Conservation (phyloP, 2,329 filamentous ascomycete species). For the Cercospora berteroae region DNA sequence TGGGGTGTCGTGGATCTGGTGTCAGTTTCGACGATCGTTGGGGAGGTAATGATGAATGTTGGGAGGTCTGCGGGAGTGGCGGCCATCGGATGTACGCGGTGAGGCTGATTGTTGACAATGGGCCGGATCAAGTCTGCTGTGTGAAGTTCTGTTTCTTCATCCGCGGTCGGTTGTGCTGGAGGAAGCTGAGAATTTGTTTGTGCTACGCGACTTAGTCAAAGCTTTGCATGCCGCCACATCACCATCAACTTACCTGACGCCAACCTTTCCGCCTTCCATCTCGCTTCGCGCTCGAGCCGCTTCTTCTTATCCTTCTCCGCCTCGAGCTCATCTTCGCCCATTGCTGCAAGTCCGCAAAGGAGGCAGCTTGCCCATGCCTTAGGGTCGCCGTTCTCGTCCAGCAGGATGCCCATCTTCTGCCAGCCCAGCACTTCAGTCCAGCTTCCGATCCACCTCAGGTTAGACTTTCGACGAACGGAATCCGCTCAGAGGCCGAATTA, state of each 20-base stretch:
- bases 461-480: no score
- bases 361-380: not conserved
- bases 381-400: not conserved
- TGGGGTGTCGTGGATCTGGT: accelerated
- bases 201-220: not conserved
- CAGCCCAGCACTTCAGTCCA: no score
- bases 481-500: no score
- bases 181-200: not conserved
- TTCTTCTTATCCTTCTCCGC: not conserved
- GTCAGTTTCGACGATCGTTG: not conserved
- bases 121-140: not conserved
- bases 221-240: not conserved
- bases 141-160: not conserved
- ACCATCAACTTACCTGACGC: not conserved
- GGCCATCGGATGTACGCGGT: not conserved
- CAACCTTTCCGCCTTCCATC: not conserved
- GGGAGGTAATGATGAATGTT: not conserved
- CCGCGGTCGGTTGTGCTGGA: accelerated
- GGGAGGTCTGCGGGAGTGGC: not conserved
- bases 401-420: not conserved
- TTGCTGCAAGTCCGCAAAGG: not conserved
- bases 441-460: not conserved
- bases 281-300: not conserved
- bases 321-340: slow-evolving; percentile 1
- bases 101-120: not conserved